Evolutionary conservation across 139 green algal genomes (phyloP).

Genomic region (Micractinium conductrix): DNA sequence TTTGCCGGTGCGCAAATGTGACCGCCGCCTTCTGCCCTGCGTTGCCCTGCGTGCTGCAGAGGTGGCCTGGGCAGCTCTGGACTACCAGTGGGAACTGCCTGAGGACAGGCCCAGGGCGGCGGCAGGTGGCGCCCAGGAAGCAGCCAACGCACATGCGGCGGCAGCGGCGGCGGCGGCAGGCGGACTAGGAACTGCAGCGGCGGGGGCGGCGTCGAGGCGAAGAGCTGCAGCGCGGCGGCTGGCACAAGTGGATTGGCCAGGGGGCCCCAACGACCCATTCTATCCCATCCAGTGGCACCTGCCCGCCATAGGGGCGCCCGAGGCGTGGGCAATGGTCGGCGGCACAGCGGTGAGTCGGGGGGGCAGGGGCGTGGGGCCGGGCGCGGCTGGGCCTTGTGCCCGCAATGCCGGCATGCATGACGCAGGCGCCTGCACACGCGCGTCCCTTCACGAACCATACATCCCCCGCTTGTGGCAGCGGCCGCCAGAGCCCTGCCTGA

Average conservation of each 20-base stretch:
- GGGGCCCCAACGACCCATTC: constrained; percentile 1
- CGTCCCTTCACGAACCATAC: background rate
- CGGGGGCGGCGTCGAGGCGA: too few relatives aligned
- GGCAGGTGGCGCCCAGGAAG: background rate
- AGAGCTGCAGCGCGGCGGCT: background rate
- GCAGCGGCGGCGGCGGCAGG: background rate
- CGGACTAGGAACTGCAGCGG: background rate
- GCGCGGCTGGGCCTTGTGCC: background rate
- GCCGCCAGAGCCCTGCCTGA: background rate
- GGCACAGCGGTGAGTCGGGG: constrained; percentile 5
- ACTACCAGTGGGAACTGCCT: constrained; percentile 20
- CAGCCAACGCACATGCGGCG: background rate
- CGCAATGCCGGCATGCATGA: too few relatives aligned
- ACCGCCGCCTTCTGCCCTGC: background rate
- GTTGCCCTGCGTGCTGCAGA: background rate
- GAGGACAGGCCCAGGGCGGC: background rate
- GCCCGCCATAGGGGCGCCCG: background rate
- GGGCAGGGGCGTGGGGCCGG: too few relatives aligned
- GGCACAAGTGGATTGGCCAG: background rate
- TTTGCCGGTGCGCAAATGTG: background rate
- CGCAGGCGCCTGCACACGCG: too few relatives aligned
- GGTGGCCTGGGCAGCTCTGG: constrained; percentile 30
- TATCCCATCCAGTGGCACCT: constrained; percentile 41
- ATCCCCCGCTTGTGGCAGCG: background rate
- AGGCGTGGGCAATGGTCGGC: constrained; percentile 31